These are phyloP conservation scores for Entomortierella lignicola DNA, from an alignment of 192 early-diverging fungal species.

Conservation along the genomic window DNA sequence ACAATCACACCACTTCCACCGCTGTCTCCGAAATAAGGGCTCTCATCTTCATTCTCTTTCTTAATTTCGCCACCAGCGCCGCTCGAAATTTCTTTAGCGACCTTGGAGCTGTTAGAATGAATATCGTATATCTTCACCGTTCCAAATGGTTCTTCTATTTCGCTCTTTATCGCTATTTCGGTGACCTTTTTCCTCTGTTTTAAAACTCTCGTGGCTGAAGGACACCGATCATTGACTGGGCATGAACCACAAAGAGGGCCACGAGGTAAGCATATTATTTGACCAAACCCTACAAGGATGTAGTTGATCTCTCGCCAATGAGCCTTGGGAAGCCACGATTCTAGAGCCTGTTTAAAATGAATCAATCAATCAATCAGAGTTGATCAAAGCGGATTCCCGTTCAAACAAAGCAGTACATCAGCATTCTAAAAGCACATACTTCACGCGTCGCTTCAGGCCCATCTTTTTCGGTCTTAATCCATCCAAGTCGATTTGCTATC, in stretches of 20 bases:
- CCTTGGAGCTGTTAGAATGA: slow-evolving; percentile 9
- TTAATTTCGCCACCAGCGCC: background rate
- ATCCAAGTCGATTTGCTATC: slow-evolving; percentile 89
- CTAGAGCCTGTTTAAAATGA: slow-evolving; percentile 56
- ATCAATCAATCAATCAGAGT: too few relatives aligned
- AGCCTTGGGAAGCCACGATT: slow-evolving; percentile 86
- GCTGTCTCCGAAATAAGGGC: slow-evolving; percentile 1
- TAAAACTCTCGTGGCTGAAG: slow-evolving; percentile 22
- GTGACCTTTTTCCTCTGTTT: slow-evolving; percentile 13
- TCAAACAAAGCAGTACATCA: too few relatives aligned
- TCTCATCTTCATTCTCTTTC: background rate
- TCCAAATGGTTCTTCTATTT: slow-evolving; percentile 22
- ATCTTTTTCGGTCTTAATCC: slow-evolving; percentile 79
- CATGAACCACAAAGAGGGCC: slow-evolving; percentile 83
- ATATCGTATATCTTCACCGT: slow-evolving; percentile 28
- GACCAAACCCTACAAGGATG: slow-evolving; percentile 93
- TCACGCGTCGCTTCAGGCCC: slow-evolving; percentile 86
- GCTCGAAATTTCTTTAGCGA: background rate
- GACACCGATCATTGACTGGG: slow-evolving; percentile 81
- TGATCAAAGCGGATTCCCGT: too few relatives aligned
- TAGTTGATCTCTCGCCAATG: slow-evolving; percentile 92
- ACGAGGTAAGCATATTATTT: slow-evolving; percentile 79
- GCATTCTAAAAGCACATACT: slow-evolving; percentile 22
- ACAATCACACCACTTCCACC: background rate
- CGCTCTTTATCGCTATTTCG: slow-evolving; percentile 1